Percentiles rank a stretch among this genome's conserved stretches.
These are phyloP conservation scores for Erodium texanum DNA, from an alignment of 441 rosid species.

Conservation along the genomic window DNA sequence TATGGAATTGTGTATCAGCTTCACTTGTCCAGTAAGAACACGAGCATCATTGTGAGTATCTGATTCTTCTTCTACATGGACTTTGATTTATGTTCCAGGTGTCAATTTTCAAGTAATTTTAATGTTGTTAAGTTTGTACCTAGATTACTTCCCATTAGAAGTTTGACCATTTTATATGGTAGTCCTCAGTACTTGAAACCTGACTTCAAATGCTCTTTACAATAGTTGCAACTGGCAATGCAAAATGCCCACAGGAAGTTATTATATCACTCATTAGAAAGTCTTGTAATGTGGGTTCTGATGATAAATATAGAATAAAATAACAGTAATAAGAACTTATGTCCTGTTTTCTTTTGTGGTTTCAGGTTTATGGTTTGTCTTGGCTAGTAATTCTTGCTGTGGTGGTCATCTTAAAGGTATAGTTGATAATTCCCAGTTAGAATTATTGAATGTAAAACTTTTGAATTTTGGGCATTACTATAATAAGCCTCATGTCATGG, in stretches of 20 bases:
- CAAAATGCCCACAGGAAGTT: background rate
- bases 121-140: background rate
- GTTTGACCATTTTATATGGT: background rate
- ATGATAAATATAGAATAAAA: background rate
- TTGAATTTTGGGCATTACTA: background rate
- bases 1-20: conserved; percentile 82
- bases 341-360: conserved; percentile 16
- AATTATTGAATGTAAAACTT: conserved; percentile 3
- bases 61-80: conserved; percentile 5
- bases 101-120: background rate
- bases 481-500: background rate
- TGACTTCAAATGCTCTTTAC: too few relatives aligned
- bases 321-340: background rate
- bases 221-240: background rate
- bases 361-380: conserved; percentile 76
- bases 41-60: conserved; percentile 56
- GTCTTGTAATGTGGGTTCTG: background rate
- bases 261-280: background rate
- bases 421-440: conserved; percentile 12
- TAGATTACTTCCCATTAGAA: background rate
- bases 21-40: conserved; percentile 41
- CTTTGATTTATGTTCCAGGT: conserved; percentile 1
- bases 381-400: conserved; percentile 86
- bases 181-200: too few relatives aligned
- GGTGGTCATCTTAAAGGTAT: conserved; percentile 74